Evolutionary conservation across 805 yeast species (phyloP).

Genomic region (Kluyveromyces wickerhamii): DNA sequence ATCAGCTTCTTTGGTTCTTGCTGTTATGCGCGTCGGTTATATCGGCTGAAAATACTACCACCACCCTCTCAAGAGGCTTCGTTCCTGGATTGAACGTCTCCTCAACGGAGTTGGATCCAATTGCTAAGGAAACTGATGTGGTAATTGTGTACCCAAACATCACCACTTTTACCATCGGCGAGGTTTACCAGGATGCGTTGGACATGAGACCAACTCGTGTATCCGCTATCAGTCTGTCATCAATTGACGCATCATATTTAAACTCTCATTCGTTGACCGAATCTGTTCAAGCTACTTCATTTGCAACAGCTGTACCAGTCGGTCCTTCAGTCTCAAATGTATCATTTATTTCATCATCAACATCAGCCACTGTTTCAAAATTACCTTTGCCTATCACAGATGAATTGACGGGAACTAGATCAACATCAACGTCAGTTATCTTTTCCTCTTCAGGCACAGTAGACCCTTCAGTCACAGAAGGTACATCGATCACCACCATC

Average conservation of each 20-base stretch:
- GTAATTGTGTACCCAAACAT: neutral
- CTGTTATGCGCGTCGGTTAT: no score
- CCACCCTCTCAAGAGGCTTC: no score
- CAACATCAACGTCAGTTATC: slow-evolving; percentile 1
- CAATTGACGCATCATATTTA: no score
- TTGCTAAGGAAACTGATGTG: slow-evolving; percentile 1
- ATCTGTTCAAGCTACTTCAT: no score
- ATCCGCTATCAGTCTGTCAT: slow-evolving; percentile 8
- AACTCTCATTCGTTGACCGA: no score
- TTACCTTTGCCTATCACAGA: neutral
- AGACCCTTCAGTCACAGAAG: slow-evolving; percentile 16
- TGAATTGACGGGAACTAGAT: slow-evolving; percentile 1
- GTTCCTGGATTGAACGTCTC: no score
- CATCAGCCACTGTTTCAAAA: no score
- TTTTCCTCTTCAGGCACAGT: slow-evolving; percentile 6
- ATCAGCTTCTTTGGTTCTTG: no score
- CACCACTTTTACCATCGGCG: slow-evolving; percentile 8
- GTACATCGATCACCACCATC: slow-evolving; percentile 27
- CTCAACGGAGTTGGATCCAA: neutral
- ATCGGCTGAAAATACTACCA: no score
- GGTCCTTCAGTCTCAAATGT: no score
- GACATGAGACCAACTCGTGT: slow-evolving; percentile 6
- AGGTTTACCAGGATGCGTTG: slow-evolving; percentile 7
- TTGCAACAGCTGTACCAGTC: no score
- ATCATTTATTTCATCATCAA: no score